Evolutionary conservation across 225 moss, liverwort and hornwort genomes (phyloP), one percentile per base, ranked within the genome.

Genomic region (Antitrichia curtipendula): DNA sequence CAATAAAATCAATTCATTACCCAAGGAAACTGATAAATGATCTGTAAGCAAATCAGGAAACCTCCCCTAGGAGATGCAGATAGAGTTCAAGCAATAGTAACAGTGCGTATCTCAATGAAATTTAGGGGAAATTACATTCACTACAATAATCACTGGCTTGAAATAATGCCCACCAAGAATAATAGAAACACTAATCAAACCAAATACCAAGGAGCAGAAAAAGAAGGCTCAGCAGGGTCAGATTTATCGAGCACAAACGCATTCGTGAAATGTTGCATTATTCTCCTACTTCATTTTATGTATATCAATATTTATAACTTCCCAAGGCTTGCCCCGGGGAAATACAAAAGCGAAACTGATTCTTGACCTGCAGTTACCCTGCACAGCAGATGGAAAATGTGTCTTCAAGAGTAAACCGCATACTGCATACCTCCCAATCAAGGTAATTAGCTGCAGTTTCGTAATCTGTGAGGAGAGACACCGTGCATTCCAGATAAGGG

Each of bases 401-500:
- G 92, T 92, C 92, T 84, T 81, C 92, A 90, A 90, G 88, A 84
- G 86, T 87, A 43, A 88, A 92, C 92, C 90, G 89, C 92, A 53
- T 82, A 91, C 92, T 89, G 85, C 91, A 91, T 96, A 98, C 98
- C 98, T 99, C 97, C 98, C 98, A 99, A 92, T 99, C 98, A 92
- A 99, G 96, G 92, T 97, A 95, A 94, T 92, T 92, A 93, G 97
- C 89, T 90, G 97, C 98, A 89, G 93, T 90, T 90, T 99, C 98
- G 93, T 97, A 99, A 89, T 97, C 94, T 92, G 98, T 99, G 83
- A 99, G 95, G 86, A 99, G 96, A 85, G 98, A 99, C 92, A 99
- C 98, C 52, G 98, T 99, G 94, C 98, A 99, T 95, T 99, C 98
- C 96, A 99, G 88, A 88, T 95, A 95, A 59, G 98, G 98, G 83